A percentile compares a stretch with the other conserved stretches of the same genome.
Evolutionary conservation across 73 alveolate genomes (phyloP).

Genomic region (Paramecium pentaurelia): DNA sequence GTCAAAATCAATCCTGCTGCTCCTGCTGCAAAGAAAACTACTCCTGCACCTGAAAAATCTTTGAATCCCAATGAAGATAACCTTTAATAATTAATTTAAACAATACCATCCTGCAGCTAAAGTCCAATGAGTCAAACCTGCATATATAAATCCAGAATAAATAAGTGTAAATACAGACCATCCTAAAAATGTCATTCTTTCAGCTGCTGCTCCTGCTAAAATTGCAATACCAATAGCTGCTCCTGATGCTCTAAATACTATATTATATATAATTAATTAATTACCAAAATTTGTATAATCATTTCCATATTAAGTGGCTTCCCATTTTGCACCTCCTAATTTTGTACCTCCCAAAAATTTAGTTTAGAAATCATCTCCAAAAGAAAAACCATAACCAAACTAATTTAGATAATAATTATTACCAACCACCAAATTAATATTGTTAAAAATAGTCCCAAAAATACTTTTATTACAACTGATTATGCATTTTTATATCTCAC

Average conservation of each 20-base stretch:
- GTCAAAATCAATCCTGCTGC: not conserved
- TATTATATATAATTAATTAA: not conserved
- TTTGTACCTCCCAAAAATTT: conserved; percentile 4
- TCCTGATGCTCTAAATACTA: conserved; percentile 16
- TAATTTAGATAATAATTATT: not conserved
- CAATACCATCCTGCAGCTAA: not conserved
- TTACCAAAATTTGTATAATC: conserved; percentile 15
- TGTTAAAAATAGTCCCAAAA: not conserved
- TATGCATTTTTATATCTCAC: conserved; percentile 4
- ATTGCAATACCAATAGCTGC: not conserved
- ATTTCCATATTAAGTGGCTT: not conserved
- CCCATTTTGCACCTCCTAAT: conserved; percentile 10
- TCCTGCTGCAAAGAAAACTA: conserved; percentile 9
- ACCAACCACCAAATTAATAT: conserved; percentile 24
- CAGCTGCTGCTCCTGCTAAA: not conserved
- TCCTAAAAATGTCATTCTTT: conserved; percentile 19
- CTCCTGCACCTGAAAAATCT: conserved; percentile 49
- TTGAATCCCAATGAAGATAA: not conserved
- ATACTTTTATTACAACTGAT: conserved; percentile 14
- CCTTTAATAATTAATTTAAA: not conserved
- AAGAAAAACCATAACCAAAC: conserved; percentile 43
- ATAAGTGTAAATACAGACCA: not conserved
- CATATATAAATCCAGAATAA: conserved; percentile 19
- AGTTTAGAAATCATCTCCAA: not conserved
- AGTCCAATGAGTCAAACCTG: conserved; percentile 2